These are phyloP conservation scores for Pisolithus sp. DNA, from an alignment of 768 basidiomycete species.

Conservation along the genomic window DNA sequence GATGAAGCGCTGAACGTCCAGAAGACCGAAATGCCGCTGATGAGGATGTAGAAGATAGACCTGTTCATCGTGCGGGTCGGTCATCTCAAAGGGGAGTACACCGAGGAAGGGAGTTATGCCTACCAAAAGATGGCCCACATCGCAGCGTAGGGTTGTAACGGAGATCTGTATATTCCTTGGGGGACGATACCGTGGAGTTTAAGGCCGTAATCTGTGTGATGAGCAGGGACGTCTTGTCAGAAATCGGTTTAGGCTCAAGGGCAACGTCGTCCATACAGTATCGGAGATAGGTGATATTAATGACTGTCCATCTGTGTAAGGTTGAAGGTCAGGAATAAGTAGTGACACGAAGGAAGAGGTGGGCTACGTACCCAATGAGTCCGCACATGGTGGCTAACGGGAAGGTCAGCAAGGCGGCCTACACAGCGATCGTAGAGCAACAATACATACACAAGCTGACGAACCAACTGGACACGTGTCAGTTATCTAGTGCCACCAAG, in stretches of 20 bases:
- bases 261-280: slow-evolving; percentile 29
- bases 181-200: slow-evolving; percentile 60
- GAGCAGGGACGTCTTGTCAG: slow-evolving; percentile 10
- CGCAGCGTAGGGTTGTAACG: slow-evolving; percentile 59
- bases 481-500: no score
- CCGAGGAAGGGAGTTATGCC: slow-evolving; percentile 24
- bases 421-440: neutral
- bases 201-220: slow-evolving; percentile 47
- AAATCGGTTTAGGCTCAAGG: neutral
- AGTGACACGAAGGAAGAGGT: slow-evolving; percentile 23
- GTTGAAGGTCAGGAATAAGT: slow-evolving; percentile 29
- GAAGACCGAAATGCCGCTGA: slow-evolving; percentile 55
- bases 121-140: slow-evolving; percentile 70
- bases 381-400: slow-evolving; percentile 54
- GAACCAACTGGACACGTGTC: neutral
- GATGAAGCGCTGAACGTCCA: slow-evolving; percentile 50
- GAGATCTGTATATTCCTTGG: slow-evolving; percentile 54
- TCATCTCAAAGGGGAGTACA: neutral
- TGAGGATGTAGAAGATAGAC: slow-evolving; percentile 46
- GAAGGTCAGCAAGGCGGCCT: slow-evolving; percentile 32
- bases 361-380: neutral
- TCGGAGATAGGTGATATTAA: slow-evolving; percentile 39
- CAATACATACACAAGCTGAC: neutral
- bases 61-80: slow-evolving; percentile 1
- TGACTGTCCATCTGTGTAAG: slow-evolving; percentile 32